Conservation (phyloP, 371 early-diverging fungal species). For the Thermomucor indicae-seudaticae region DNA sequence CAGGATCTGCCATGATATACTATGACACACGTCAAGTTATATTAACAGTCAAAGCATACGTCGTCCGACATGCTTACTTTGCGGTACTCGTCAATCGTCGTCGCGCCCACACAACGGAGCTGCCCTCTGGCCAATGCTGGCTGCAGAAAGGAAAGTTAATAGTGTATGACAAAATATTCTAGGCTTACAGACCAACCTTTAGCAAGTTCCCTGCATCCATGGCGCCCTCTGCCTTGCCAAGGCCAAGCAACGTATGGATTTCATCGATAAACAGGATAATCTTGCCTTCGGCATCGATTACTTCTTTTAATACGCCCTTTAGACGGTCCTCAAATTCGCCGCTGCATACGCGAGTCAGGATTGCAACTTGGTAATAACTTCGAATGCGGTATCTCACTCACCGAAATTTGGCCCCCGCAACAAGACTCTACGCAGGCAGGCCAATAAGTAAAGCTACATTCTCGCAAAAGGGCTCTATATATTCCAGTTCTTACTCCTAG, state of each 20-base stretch:
- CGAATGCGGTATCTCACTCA: conserved; percentile 10
- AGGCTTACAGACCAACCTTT: conserved; percentile 32
- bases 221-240: conserved; percentile 75
- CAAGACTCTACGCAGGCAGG: conserved; percentile 41
- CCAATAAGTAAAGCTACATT: neutral
- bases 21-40: neutral
- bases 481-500: conserved; percentile 49
- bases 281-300: conserved; percentile 66
- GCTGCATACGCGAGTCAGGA: conserved; percentile 13
- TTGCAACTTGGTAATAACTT: neutral
- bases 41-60: conserved; percentile 17
- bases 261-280: conserved; percentile 88
- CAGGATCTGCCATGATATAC: conserved; percentile 83
- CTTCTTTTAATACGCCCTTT: conserved; percentile 72
- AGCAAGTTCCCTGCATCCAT: conserved; percentile 82
- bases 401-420: conserved; percentile 80
- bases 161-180: neutral
- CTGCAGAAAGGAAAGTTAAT: conserved; percentile 12
- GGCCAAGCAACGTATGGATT: conserved; percentile 75
- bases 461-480: neutral
- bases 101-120: conserved; percentile 85
- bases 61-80: conserved; percentile 16
- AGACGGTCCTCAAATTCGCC: conserved; percentile 89
- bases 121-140: conserved; percentile 82
- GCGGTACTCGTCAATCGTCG: conserved; percentile 87